Evolutionary conservation across 441 rosid genomes (phyloP), one percentile per base, ranked within the genome.

Genomic region (Theobroma grandiflorum): DNA sequence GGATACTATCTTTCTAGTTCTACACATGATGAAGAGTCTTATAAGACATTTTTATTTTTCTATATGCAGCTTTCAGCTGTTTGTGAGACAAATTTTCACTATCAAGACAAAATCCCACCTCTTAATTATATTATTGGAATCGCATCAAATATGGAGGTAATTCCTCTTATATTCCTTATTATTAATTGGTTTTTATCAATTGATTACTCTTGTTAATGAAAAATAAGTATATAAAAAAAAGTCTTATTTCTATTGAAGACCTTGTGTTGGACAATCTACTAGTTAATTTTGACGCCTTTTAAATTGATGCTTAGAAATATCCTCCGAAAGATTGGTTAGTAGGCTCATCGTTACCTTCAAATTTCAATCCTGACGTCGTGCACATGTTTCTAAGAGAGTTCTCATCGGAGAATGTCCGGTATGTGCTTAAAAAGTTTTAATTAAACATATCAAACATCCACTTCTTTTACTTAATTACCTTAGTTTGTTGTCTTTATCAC

Each of bases 321-420:
- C 92, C 96, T n/a, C 85, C 91, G 42, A 89, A 87, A 86, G 92
- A 94, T 82, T 95, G 98, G 99, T 87, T 95, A 5, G 95, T 90
- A 55, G 92, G 90, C 61, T 87, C 95, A 79, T 90, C 93, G 55
- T 84, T 94, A 85, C 98, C 95, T 78, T 87, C 91, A 63, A 86
- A 83, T 66, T 95, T 92, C 87, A 87, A 72, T 87, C 90, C 95
- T 75, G 80, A 66, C 78, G 66, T 62, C 75, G 84, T 95, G 69
- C 90, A 88, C 72, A 88, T 78, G 86, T 76, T 87, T 62, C 78
- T 93, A 45, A 83, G 89, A 78, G 88, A 89, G 77, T 97, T 95
- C 80, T 90, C 94, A 77, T 82, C 90, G 14, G 74, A 83, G 37
- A 90, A 80, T 72, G 90, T 92, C 76, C 88, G 97, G 98, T 95